Base-by-base conservation (phyloP, 2,329 filamentous ascomycete genomes). In the Alternaria gansuensis region DNA sequence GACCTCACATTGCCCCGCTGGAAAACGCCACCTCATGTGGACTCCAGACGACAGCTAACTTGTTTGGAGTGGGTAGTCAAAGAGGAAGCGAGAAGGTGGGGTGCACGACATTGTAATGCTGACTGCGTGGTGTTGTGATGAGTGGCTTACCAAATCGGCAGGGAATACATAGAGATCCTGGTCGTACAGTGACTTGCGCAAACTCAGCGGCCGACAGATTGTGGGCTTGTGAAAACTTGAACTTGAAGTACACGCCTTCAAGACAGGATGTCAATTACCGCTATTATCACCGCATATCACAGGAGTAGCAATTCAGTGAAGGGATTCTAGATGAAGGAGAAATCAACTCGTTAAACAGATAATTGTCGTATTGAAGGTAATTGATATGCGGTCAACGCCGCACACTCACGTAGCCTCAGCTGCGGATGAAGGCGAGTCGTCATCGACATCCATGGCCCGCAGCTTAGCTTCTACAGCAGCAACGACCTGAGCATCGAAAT, bases 401-500 rank as follows among this genome's bases (percentile, higher is more conserved):
- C 40, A 37, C 23, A 13, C 14, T 65, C 36, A 68, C 17, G 48
- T 57, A 43, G 60, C 62, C 52, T 68, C 63, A 14, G 60, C 50
- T 33, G 58, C 66, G 21, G 67, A 64, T n/a, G 64, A 61, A 4
- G 53, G 57, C 8, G 57, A 60, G 49, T 71, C 73, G 31, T 71
- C 73, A 28, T 71, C 71, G 17, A 75, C 66, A 7, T 65, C 63
- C 6, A 77, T 65, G 3, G 71, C 71, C 56, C 64, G 62, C 23
- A 90, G 76, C 62, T 84, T 87, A 50, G 79, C 82, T 65, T 88
- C 83, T 21, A 90, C 79, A 46, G 79, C 81, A 69, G 81, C 82
- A 53, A 90, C 68, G 5, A 90, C 76, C 10, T 86, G 85, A 0
- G 86, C 86, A 69, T 90, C 87, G 2, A 84, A 85, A 67, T 84